phyloP scores from a whole-genome alignment of 129 eudicot species.

The sunflower (Helianthus annuus) region HanXRQr2.0-SUNRISE NC_035438.2:128310573-128311072 shows the following conservation, averaged over 20 bases:
- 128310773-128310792: conserved; percentile 1
- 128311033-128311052: too few species aligned
- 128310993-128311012: too few species aligned
- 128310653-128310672: conserved; percentile 86
- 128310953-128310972: too few species aligned
- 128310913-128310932: too few species aligned
- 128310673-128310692: conserved; percentile 82
- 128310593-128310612: conserved; percentile 71
- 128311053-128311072: too few species aligned
- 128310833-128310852: conserved; percentile 43
- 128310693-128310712: conserved; percentile 56
- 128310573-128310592: conserved; percentile 51
- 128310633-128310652: conserved; percentile 85
- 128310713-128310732: conserved; percentile 13
- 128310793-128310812: conserved; percentile 47
- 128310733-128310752: conserved; percentile 11
- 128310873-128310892: too few species aligned
- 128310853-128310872: conserved; percentile 63
- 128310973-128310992: too few species aligned
- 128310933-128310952: too few species aligned
- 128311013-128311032: too few species aligned
- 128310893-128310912: too few species aligned
- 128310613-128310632: conserved; percentile 52
- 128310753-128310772: conserved; percentile 1
- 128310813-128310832: conserved; percentile 46